Evolutionary conservation across 306 rosid species (phyloP).

Genomic region (Pachyrhizus erosus): DNA sequence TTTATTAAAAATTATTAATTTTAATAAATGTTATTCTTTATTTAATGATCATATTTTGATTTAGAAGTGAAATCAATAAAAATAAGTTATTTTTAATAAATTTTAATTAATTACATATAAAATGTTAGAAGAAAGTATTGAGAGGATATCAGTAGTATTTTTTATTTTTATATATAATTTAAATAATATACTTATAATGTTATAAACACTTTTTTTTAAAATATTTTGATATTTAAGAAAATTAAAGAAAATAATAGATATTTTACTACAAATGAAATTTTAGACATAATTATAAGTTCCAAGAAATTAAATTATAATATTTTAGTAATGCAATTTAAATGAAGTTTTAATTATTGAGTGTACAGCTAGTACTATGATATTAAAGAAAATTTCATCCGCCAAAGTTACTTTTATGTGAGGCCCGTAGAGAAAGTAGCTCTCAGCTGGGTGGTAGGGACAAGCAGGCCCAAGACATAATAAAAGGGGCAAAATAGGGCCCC

Average conservation of each 20-base stretch:
- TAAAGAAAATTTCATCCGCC: neutral
- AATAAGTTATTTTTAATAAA: no score
- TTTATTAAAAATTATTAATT: no score
- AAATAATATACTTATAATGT: no score
- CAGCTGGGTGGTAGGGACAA: constrained; percentile 18
- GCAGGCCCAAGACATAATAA: constrained; percentile 22
- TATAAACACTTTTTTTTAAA: neutral
- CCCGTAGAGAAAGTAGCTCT: constrained; percentile 15
- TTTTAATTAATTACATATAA: no score
- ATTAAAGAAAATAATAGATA: neutral
- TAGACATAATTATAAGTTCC: no score
- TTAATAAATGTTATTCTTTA: no score
- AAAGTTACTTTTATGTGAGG: constrained; percentile 11
- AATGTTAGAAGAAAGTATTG: no score
- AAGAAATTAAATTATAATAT: neutral
- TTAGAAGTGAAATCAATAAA: no score
- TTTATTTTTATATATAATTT: no score
- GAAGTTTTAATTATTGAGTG: neutral
- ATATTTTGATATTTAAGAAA: neutral
- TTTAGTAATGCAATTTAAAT: neutral
- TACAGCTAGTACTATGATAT: neutral
- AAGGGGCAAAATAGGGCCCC: neutral
- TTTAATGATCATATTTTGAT: no score
- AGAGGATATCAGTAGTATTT: no score
- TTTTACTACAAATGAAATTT: neutral